Percentiles rank a stretch among this genome's conserved stretches.
Evolutionary conservation across 345 rosid species (phyloP).

Genomic region (Citrus australasica): DNA sequence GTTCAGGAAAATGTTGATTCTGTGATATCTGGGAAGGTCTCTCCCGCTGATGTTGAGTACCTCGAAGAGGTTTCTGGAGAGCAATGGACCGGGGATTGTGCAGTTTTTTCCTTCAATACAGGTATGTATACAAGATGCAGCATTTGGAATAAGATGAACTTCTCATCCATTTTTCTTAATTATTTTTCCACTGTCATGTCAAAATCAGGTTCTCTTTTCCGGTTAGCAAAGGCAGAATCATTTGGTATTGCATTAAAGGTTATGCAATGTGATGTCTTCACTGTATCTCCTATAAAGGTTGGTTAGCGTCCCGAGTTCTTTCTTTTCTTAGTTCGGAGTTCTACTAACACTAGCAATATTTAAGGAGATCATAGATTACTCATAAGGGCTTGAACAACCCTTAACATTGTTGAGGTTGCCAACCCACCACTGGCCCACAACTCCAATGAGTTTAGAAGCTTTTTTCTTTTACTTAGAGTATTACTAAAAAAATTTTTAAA

Average conservation of each 20-base stretch:
- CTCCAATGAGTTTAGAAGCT: no score
- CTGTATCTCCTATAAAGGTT: not conserved
- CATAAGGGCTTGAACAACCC: no score
- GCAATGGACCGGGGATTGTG: slow-evolving; percentile 45
- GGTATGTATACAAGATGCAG: slow-evolving; percentile 29
- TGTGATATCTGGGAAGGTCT: slow-evolving; percentile 31
- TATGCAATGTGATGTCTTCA: slow-evolving; percentile 41
- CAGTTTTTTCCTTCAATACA: slow-evolving; percentile 44
- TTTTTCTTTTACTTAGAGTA: no score
- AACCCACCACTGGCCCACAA: no score
- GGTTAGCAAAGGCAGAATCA: slow-evolving; percentile 26
- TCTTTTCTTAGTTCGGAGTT: no score
- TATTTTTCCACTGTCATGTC: not conserved
- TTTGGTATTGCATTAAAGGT: slow-evolving; percentile 25
- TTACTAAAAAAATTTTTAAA: no score
- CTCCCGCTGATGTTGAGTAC: slow-evolving; percentile 45
- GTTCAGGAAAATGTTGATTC: slow-evolving; percentile 1
- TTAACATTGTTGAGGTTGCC: no score
- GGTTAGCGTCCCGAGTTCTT: no score
- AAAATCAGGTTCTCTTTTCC: slow-evolving; percentile 27
- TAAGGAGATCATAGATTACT: no score
- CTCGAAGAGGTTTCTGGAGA: slow-evolving; percentile 48
- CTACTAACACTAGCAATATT: no score
- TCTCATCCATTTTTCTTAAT: not conserved
- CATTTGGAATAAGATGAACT: not conserved